phyloP scores from a whole-genome alignment of 257 asterid species.

The Marsdenia floribunda region DNA sequence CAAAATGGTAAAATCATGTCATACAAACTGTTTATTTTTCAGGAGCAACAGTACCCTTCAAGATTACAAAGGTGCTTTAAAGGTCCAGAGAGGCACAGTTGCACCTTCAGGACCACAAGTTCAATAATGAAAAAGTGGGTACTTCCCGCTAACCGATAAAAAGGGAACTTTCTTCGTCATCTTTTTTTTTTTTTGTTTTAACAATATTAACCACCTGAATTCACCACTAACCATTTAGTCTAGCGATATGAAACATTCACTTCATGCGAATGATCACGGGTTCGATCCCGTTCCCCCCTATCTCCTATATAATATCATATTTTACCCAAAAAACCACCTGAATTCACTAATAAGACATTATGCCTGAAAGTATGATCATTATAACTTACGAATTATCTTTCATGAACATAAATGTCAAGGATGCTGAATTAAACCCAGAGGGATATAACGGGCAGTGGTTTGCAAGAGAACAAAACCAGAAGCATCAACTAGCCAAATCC shows the following conservation, averaged over 20 bases:
- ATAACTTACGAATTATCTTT: not conserved
- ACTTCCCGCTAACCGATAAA: no score
- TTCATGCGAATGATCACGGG: no score
- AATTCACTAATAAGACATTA: not conserved
- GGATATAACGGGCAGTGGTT: not conserved
- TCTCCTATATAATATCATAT: no score
- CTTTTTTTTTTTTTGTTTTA: not conserved
- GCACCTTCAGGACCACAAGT: not conserved
- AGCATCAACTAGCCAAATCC: not conserved
- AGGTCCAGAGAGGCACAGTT: not conserved
- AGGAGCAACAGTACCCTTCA: not conserved
- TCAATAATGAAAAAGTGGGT: not conserved
- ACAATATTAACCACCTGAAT: not conserved
- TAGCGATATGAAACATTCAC: no score
- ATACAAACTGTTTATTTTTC: not conserved
- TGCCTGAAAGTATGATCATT: not conserved
- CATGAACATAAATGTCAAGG: not conserved
- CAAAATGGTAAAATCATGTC: not conserved
- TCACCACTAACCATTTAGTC: no score
- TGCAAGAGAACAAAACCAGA: not conserved
- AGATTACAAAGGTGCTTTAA: not conserved
- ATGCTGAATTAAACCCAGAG: not conserved
- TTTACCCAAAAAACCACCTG: no score
- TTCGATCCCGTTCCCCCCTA: no score
- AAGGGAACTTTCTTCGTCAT: no score